Evolutionary conservation across 352 stramenopile species (phyloP).

Genomic region (Phytophthora fragariae): DNA sequence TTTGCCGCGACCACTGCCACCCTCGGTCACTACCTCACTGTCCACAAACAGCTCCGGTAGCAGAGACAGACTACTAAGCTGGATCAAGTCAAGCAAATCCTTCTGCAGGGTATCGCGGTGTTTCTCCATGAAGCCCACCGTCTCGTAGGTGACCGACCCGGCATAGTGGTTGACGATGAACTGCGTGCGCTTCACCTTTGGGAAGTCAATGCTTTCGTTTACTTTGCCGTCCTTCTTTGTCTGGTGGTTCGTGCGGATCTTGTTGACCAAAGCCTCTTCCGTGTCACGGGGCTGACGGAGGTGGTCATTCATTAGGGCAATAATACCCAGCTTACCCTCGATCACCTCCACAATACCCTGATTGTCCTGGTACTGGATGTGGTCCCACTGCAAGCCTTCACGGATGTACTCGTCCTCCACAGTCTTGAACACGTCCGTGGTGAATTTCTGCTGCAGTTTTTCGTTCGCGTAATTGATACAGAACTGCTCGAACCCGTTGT

Average conservation of each 20-base stretch:
- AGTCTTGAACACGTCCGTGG: slow-evolving; percentile 97
- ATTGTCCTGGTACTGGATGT: slow-evolving; percentile 99
- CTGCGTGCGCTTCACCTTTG: slow-evolving; percentile 90
- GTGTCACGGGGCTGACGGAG: slow-evolving; percentile 86
- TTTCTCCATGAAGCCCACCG: slow-evolving; percentile 96
- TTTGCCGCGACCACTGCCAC: slow-evolving; percentile 57
- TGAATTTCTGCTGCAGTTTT: slow-evolving; percentile 93
- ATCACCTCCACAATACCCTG: slow-evolving; percentile 98
- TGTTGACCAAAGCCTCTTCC: slow-evolving; percentile 90
- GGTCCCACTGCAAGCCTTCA: slow-evolving; percentile 97
- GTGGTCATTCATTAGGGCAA: slow-evolving; percentile 91
- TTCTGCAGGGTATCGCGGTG: slow-evolving; percentile 96
- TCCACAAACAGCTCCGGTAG: slow-evolving; percentile 82
- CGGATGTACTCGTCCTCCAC: slow-evolving; percentile 98
- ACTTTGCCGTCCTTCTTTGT: slow-evolving; percentile 69
- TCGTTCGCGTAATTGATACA: slow-evolving; percentile 95
- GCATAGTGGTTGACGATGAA: slow-evolving; percentile 98
- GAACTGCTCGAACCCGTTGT: slow-evolving; percentile 94
- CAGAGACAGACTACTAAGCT: slow-evolving; percentile 72
- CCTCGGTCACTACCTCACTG: slow-evolving; percentile 48
- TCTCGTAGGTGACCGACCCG: slow-evolving; percentile 94
- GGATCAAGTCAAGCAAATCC: slow-evolving; percentile 92
- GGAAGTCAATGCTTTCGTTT: slow-evolving; percentile 86
- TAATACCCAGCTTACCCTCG: slow-evolving; percentile 91
- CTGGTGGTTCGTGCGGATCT: slow-evolving; percentile 86